Percentiles rank a stretch among this genome's conserved stretches.
These are phyloP conservation scores for Paramecium tetraurelia DNA, from an alignment of 73 alveolate species.

Conservation along the genomic window DNA sequence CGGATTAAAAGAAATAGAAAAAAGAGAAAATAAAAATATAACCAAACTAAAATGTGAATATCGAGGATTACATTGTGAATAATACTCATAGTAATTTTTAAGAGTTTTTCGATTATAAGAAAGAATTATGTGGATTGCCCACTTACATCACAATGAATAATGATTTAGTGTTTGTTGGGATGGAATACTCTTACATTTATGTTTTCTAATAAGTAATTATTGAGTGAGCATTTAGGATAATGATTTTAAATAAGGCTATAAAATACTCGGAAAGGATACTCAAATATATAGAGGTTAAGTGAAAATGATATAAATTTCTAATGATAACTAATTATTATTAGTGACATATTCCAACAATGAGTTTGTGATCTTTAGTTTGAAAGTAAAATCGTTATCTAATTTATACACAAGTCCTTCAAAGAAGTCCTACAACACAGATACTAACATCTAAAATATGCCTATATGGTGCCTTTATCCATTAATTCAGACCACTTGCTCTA, in stretches of 20 bases:
- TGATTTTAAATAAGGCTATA: constrained; percentile 16
- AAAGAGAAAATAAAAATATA: background rate
- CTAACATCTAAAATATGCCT: background rate
- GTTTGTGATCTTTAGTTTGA: background rate
- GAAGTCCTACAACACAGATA: background rate
- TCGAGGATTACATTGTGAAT: background rate
- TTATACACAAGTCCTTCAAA: background rate
- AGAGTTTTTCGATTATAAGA: background rate
- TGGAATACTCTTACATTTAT: background rate
- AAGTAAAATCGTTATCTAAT: background rate
- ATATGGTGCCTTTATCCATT: background rate
- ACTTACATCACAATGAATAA: background rate
- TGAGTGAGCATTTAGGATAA: background rate
- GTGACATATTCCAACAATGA: constrained; percentile 5
- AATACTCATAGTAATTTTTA: background rate
- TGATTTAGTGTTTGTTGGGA: constrained; percentile 16
- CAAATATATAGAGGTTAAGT: background rate
- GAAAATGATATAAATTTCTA: background rate
- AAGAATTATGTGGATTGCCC: background rate
- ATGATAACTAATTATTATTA: background rate
- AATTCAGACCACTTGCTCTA: background rate
- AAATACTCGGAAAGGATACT: background rate
- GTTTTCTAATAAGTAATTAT: background rate
- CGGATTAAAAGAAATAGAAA: background rate
- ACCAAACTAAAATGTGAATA: background rate